Base-by-base conservation (phyloP, 1,139 yeast genomes). In the Dujonia santamariae region DNA sequence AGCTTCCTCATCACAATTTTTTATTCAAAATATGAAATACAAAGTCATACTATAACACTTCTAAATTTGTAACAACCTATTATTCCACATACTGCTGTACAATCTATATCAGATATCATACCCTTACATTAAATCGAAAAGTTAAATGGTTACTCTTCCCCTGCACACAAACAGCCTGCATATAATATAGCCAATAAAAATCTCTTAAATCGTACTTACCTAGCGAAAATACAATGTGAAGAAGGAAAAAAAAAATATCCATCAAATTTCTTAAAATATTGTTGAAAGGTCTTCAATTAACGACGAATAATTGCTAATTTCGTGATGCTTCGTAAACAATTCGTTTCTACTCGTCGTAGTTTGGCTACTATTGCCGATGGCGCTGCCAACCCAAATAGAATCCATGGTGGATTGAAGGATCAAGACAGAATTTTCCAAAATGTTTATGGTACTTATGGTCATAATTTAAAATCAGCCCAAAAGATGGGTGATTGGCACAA, bases 401-500 rank as follows among this genome's bases (percentile, higher is more conserved):
- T 69, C 18, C 80, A 83, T 50, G 95, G 95, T 21, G 90, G 88
- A 9, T 72, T 85, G 45, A 72, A 73, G 50, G 95, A 85, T 63
- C 80, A 77, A 56, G 95, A 85, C 62, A 80, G 95, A 51, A 85
- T 85, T 47, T 85, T 85, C 61, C 95, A 85, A 63, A 85, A 85
- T 59, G 69, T 85, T 30, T 84, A 85, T 59, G 80, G 79, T 32
- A 78, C 72, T 41, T 82, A 80, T 57, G 90, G 95, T 32, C 75
- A 71, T 53, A 92, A 84, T 53, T 66, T 85, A 50, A 80, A 82
- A 59, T 68, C 82, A 7, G 83, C 94, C 30, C 72, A 73, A 67
- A 75, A 75, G 53, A 81, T 83, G 78, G 95, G 95, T 34, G 95
- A 85, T 59, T 85, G 95, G 95, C 70, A 85, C 64, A 85, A 85